Evolutionary conservation across 2,329 filamentous ascomycete genomes (phyloP).

Genomic region (Arachnomyces sp.): DNA sequence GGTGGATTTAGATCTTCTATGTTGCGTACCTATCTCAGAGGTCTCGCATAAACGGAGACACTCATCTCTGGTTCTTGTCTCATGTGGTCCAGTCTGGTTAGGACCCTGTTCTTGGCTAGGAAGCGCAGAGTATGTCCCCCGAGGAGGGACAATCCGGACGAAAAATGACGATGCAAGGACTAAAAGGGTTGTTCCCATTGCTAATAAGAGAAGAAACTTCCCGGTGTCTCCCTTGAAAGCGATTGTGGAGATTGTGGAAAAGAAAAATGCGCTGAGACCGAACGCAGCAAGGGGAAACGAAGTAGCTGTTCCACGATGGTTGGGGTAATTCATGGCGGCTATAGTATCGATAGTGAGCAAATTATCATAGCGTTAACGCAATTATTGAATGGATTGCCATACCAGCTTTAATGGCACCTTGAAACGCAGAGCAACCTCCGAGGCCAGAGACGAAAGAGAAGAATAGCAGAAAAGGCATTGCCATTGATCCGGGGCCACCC

Average conservation of each 20-base stretch:
- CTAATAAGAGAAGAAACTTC: conserved; percentile 70
- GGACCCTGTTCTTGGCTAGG: conserved; percentile 28
- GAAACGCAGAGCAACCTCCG: conserved; percentile 86
- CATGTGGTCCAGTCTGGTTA: conserved; percentile 21
- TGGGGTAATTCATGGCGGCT: conserved; percentile 85
- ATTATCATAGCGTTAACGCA: neutral
- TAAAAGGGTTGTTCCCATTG: conserved; percentile 69
- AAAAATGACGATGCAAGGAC: conserved; percentile 77
- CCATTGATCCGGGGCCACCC: conserved; percentile 52
- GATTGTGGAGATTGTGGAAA: conserved; percentile 69
- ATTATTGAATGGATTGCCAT: conserved; percentile 12
- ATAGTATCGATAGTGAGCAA: conserved; percentile 19
- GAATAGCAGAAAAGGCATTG: conserved; percentile 59
- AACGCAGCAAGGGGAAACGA: conserved; percentile 90
- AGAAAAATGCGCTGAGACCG: conserved; percentile 93
- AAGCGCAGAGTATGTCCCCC: conserved; percentile 38
- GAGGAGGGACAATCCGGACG: conserved; percentile 62
- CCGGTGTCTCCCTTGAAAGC: conserved; percentile 78
- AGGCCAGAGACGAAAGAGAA: conserved; percentile 80
- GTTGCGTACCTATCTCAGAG: conserved; percentile 32
- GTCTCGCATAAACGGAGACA: conserved; percentile 20
- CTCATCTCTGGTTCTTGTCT: conserved; percentile 25
- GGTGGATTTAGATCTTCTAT: conserved; percentile 22
- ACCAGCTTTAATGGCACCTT: conserved; percentile 72
- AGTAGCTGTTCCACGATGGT: conserved; percentile 84